Percentiles rank a stretch among this genome's conserved stretches.
phyloP scores from a whole-genome alignment of 176 grass and related monocot genomes.

The Triticum timopheevii region DNA sequence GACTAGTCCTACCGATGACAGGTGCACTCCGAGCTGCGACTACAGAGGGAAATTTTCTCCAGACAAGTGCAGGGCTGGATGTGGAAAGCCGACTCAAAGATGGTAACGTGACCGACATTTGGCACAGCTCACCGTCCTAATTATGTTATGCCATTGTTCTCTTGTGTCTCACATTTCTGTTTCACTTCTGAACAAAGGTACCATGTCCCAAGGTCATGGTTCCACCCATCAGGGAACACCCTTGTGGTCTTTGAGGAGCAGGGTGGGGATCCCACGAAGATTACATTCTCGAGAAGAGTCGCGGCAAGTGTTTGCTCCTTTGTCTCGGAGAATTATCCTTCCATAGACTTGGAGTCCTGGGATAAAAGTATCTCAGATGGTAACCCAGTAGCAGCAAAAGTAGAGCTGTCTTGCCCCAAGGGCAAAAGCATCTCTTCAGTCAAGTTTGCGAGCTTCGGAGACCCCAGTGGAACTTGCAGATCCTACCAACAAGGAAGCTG shows the following conservation, averaged over 20 bases:
- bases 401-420: conserved; percentile 62
- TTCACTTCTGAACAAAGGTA: conserved; percentile 63
- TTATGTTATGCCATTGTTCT: not conserved
- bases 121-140: not conserved
- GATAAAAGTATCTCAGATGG: conserved; percentile 25
- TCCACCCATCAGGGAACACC: conserved; percentile 74
- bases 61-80: conserved; percentile 81
- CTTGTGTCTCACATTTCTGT: conserved; percentile 17
- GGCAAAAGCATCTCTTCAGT: conserved; percentile 64
- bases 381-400: conserved; percentile 17
- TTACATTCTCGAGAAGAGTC: conserved; percentile 69
- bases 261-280: conserved; percentile 84
- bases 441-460: conserved; percentile 83
- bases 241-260: conserved; percentile 91
- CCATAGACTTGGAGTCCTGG: conserved; percentile 52
- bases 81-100: conserved; percentile 87
- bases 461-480: conserved; percentile 73
- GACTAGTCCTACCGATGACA: conserved; percentile 57
- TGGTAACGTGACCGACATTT: conserved; percentile 49
- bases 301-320: conserved; percentile 54
- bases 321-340: conserved; percentile 72
- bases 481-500: conserved; percentile 71
- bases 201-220: conserved; percentile 92
- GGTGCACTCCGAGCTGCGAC: conserved; percentile 65
- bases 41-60: conserved; percentile 79